Conservation (phyloP, 495 filamentous ascomycete species). For the Aspergillus panamensis region DNA sequence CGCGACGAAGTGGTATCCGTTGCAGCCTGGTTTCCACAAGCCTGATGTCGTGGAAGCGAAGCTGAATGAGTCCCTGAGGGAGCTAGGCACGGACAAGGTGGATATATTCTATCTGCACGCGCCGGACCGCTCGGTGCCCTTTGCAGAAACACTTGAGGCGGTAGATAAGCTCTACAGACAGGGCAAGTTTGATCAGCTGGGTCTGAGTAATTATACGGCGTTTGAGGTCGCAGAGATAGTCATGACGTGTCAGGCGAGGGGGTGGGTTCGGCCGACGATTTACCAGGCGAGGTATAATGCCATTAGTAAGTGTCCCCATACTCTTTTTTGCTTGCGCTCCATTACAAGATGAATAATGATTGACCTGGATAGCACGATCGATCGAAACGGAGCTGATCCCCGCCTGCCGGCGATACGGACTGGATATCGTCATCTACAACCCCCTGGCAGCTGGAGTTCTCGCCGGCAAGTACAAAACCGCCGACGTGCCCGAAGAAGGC, state of each 20-base stretch:
- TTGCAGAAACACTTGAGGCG: slow-evolving; percentile 72
- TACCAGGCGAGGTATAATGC: slow-evolving; percentile 66
- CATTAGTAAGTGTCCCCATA: slow-evolving; percentile 37
- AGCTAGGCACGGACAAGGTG: slow-evolving; percentile 69
- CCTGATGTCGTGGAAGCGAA: slow-evolving; percentile 56
- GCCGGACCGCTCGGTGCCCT: slow-evolving; percentile 71
- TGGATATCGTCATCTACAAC: slow-evolving; percentile 88
- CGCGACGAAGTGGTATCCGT: slow-evolving; percentile 81
- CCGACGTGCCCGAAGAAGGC: slow-evolving; percentile 62
- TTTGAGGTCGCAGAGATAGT: slow-evolving; percentile 91
- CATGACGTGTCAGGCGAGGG: slow-evolving; percentile 69
- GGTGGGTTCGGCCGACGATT: slow-evolving; percentile 58
- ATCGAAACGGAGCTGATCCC: slow-evolving; percentile 79
- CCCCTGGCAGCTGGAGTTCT: slow-evolving; percentile 81
- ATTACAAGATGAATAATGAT: slow-evolving; percentile 48
- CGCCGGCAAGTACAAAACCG: slow-evolving; percentile 76
- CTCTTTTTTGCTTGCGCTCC: no score
- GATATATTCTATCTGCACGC: slow-evolving; percentile 91
- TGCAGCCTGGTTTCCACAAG: slow-evolving; percentile 53
- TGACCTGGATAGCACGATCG: slow-evolving; percentile 58
- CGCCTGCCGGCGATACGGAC: slow-evolving; percentile 72
- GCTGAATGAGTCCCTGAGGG: slow-evolving; percentile 61
- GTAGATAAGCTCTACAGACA: slow-evolving; percentile 78
- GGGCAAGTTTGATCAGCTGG: slow-evolving; percentile 83
- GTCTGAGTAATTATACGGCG: slow-evolving; percentile 79